These are phyloP conservation scores for Macadamia tetraphylla DNA, from an alignment of 164 flowering plant species.

Conservation along the genomic window DNA sequence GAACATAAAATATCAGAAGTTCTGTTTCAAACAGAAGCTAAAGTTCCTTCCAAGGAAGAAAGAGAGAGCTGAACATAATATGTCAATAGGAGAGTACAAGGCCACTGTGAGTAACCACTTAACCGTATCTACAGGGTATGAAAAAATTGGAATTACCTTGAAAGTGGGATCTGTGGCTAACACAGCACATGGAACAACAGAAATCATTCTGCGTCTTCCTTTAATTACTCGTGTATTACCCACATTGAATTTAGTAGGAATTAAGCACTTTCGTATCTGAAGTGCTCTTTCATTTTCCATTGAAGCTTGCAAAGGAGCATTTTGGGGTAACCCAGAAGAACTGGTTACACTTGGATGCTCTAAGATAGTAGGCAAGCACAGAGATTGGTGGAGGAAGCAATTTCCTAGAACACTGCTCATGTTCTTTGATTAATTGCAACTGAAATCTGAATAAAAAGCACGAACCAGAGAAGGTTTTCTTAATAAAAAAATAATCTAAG, in stretches of 20 bases:
- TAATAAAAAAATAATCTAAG: too few species aligned
- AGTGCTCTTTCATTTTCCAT: constrained; percentile 29
- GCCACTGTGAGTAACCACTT: too few species aligned
- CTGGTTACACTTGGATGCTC: constrained; percentile 42
- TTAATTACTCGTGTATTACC: constrained; percentile 23
- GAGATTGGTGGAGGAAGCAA: constrained; percentile 39
- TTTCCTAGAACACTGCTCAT: constrained; percentile 68
- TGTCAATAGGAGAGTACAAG: too few species aligned
- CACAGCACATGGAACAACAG: constrained; percentile 35
- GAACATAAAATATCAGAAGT: too few species aligned
- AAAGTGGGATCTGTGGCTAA: constrained; percentile 53
- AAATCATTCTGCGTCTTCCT: constrained; percentile 23
- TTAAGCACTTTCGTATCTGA: constrained; percentile 20
- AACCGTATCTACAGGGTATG: not conserved
- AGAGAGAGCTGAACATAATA: too few species aligned
- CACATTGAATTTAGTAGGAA: constrained; percentile 27
- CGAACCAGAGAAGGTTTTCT: not conserved
- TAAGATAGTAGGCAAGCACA: constrained; percentile 28
- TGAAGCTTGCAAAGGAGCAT: constrained; percentile 33
- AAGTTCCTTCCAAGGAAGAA: too few species aligned
- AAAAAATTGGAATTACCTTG: constrained; percentile 35
- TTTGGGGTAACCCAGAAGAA: constrained; percentile 31
- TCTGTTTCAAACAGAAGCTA: not conserved
- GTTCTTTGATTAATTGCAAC: constrained; percentile 18
- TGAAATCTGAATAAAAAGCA: constrained; percentile 4